Conservation (phyloP, 768 basidiomycete genomes). For the Arthromyces matolae region DNA sequence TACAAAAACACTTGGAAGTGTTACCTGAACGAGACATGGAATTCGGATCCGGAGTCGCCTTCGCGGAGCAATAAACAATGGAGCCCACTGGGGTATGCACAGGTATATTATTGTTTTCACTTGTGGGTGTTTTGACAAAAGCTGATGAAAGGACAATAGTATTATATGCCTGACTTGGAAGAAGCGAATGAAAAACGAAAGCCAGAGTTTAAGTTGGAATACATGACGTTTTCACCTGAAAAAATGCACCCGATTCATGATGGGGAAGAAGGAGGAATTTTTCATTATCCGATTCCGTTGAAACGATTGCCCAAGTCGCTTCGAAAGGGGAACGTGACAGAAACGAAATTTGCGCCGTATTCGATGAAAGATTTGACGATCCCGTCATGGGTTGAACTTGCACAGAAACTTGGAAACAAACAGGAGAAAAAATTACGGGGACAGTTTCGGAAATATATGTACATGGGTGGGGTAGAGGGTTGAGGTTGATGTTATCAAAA, state of each 20-base stretch:
- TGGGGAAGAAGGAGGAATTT: constrained; percentile 21
- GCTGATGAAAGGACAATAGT: constrained; percentile 37
- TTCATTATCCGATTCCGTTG: constrained; percentile 52
- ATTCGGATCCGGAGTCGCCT: constrained; percentile 61
- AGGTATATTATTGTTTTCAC: constrained; percentile 47
- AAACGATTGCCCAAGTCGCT: constrained; percentile 51
- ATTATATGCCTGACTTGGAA: constrained; percentile 58
- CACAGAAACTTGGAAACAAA: constrained; percentile 52
- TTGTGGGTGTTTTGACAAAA: background rate
- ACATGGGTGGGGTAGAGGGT: constrained; percentile 42
- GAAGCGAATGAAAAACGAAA: constrained; percentile 40
- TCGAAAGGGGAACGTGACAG: constrained; percentile 34
- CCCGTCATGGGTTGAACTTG: constrained; percentile 65
- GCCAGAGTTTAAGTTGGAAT: constrained; percentile 75
- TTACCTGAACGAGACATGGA: constrained; percentile 54
- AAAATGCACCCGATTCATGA: constrained; percentile 35
- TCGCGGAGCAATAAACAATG: constrained; percentile 66
- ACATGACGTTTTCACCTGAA: constrained; percentile 57
- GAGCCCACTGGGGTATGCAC: constrained; percentile 80
- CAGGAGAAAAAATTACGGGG: constrained; percentile 53
- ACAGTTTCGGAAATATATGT: constrained; percentile 74
- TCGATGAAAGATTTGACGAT: constrained; percentile 76
- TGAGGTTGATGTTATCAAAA: constrained; percentile 12
- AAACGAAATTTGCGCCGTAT: constrained; percentile 65
- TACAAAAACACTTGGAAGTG: constrained; percentile 65